A percentile compares a stretch with the other conserved stretches of the same genome.
phyloP scores from a whole-genome alignment of 495 filamentous ascomycete species.

The Pyrenopolyporus hunteri region DNA sequence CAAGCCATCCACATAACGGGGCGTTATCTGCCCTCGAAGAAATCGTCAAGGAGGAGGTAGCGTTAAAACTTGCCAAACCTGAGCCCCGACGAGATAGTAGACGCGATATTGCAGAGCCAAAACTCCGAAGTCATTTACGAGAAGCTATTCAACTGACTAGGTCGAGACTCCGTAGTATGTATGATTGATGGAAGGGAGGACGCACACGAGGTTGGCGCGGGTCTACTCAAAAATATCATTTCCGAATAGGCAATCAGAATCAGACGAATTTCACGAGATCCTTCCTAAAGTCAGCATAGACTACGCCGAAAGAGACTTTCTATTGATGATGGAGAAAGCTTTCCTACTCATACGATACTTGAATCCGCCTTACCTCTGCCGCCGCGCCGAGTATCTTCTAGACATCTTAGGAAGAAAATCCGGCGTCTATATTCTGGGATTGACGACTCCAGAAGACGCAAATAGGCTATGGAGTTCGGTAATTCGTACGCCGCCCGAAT shows the following conservation, averaged over 20 bases:
- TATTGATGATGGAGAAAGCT: no score
- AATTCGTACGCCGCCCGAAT: no score
- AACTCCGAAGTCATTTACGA: not conserved
- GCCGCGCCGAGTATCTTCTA: not conserved
- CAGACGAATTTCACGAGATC: not conserved
- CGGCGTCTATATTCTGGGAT: no score
- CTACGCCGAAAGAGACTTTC: no score
- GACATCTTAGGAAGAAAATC: no score
- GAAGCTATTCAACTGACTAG: not conserved
- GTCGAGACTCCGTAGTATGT: not conserved
- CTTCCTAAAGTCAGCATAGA: not conserved
- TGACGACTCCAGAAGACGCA: no score
- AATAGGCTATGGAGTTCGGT: no score
- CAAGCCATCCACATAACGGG: not conserved
- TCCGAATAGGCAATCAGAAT: not conserved
- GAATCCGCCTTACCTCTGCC: slow-evolving; percentile 10
- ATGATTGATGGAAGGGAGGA: not conserved
- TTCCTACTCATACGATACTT: not conserved
- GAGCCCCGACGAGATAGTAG: not conserved
- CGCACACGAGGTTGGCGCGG: not conserved
- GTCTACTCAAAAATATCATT: not conserved
- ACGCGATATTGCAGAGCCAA: not conserved
- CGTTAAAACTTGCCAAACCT: not conserved
- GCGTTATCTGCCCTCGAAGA: not conserved
- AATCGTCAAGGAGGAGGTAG: not conserved